A percentile compares a stretch with the other conserved stretches of the same genome.
Conservation (phyloP, 2,329 filamentous ascomycete species). For the Phaeosphaeria sp. region DNA sequence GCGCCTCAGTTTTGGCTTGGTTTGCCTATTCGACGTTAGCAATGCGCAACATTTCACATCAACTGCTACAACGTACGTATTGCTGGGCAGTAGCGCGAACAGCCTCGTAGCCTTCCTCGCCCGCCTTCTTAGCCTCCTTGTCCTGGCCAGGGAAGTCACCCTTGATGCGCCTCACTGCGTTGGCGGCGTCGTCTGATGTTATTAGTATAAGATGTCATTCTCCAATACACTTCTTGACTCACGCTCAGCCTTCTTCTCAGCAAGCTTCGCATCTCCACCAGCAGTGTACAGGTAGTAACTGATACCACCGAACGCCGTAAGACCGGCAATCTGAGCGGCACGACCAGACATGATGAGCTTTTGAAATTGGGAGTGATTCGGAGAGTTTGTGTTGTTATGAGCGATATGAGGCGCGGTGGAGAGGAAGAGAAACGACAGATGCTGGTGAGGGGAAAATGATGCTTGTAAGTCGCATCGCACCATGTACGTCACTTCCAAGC, state of each 20-base stretch:
- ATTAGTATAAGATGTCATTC: constrained; percentile 15
- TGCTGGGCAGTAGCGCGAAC: constrained; percentile 55
- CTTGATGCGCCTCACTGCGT: constrained; percentile 70
- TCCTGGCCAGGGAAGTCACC: constrained; percentile 68
- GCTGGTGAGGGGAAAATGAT: constrained; percentile 33
- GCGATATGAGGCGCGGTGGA: constrained; percentile 7
- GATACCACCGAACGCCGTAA: constrained; percentile 61
- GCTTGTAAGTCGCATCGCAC: constrained; percentile 20
- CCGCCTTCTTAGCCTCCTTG: constrained; percentile 69
- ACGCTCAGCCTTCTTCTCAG: constrained; percentile 90
- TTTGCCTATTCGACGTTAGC: constrained; percentile 42
- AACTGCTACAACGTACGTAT: constrained; percentile 30
- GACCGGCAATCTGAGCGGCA: constrained; percentile 34
- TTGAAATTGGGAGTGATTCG: constrained; percentile 6
- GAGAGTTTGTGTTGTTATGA: constrained; percentile 8
- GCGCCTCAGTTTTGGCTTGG: constrained; percentile 57
- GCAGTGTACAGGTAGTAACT: constrained; percentile 90
- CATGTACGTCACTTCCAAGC: constrained; percentile 39
- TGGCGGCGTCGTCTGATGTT: constrained; percentile 74
- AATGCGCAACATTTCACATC: not conserved
- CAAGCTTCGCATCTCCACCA: constrained; percentile 79
- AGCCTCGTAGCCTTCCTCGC: constrained; percentile 56
- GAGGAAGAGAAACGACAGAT: constrained; percentile 10
- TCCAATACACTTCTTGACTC: constrained; percentile 41
- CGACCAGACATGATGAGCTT: constrained; percentile 35